Evolutionary conservation across 352 stramenopile genomes (phyloP).

Genomic region (Phytophthora pseudosyringae): DNA sequence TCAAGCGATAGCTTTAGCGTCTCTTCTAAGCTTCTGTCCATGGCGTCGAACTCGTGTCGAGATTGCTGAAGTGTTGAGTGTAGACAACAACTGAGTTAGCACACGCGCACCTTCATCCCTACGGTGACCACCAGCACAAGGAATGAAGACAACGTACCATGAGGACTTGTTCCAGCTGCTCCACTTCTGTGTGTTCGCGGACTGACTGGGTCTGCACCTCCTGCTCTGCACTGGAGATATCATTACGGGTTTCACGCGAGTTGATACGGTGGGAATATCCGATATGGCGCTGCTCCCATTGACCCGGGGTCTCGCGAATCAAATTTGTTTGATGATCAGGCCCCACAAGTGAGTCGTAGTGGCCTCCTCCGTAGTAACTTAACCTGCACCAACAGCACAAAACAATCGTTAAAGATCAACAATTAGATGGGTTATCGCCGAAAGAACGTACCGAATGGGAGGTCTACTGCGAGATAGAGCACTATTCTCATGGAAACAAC

Average conservation of each 20-base stretch:
- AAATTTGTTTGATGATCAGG: slow-evolving; percentile 59
- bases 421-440: not conserved
- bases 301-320: slow-evolving; percentile 61
- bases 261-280: slow-evolving; percentile 77
- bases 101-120: not conserved
- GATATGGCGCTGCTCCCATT: slow-evolving; percentile 75
- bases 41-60: slow-evolving; percentile 76
- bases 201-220: slow-evolving; percentile 44
- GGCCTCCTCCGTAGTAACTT: slow-evolving; percentile 92
- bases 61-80: slow-evolving; percentile 49
- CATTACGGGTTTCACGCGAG: slow-evolving; percentile 47
- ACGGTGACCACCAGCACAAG: not conserved
- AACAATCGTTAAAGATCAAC: slow-evolving; percentile 2
- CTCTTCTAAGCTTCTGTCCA: slow-evolving; percentile 80
- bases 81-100: slow-evolving; percentile 8
- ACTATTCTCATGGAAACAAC: slow-evolving; percentile 90
- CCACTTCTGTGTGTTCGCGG: slow-evolving; percentile 67
- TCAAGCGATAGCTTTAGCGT: slow-evolving; percentile 69
- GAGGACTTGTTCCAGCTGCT: slow-evolving; percentile 73
- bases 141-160: slow-evolving; percentile 43
- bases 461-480: slow-evolving; percentile 61
- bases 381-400: slow-evolving; percentile 47
- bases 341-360: slow-evolving; percentile 91
- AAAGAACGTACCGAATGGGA: slow-evolving; percentile 60
- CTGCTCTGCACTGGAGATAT: slow-evolving; percentile 33